phyloP scores from a whole-genome alignment of 129 eudicot species.

The Erigeron canadensis region DNA sequence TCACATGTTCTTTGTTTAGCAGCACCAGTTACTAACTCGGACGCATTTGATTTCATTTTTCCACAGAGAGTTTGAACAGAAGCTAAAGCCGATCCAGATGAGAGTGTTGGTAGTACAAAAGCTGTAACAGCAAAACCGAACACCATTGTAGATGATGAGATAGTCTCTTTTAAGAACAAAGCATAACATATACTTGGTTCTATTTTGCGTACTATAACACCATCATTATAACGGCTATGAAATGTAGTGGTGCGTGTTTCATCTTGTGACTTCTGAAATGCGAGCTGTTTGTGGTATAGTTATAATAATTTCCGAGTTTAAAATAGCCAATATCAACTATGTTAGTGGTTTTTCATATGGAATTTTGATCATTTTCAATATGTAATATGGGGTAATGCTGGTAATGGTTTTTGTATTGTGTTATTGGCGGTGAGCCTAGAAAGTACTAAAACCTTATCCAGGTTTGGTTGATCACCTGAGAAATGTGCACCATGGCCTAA shows the following conservation, averaged over 20 bases:
- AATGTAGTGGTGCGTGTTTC: background rate
- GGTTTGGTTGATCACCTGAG: background rate
- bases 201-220: background rate
- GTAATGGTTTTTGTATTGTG: background rate
- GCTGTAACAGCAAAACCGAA: background rate
- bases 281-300: background rate
- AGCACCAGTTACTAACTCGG: background rate
- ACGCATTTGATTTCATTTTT: background rate
- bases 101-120: background rate
- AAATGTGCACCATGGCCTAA: background rate
- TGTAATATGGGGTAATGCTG: background rate
- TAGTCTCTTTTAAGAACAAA: background rate
- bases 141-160: background rate
- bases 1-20: background rate
- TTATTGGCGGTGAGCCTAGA: background rate
- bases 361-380: background rate
- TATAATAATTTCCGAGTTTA: background rate
- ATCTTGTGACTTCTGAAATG: background rate
- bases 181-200: background rate
- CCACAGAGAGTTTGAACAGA: background rate
- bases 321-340: background rate
- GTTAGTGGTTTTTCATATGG: background rate
- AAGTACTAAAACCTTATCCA: background rate
- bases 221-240: background rate
- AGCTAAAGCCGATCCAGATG: background rate